Evolutionary conservation across 345 rosid genomes (phyloP).

Genomic region (Eucalyptus marginata): DNA sequence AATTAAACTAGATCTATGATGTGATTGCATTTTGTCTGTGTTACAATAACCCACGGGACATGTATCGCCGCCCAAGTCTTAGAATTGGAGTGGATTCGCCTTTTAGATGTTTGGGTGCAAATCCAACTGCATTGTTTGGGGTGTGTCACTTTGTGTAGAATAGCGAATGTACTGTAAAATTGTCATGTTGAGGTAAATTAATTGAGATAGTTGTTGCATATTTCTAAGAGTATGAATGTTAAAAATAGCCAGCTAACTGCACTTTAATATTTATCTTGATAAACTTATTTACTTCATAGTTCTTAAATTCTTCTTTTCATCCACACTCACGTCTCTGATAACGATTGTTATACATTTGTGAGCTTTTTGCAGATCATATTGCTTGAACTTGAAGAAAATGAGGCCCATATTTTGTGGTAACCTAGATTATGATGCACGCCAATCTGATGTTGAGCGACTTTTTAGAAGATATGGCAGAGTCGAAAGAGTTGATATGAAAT

Average conservation of each 20-base stretch:
- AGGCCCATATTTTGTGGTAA: constrained; percentile 91
- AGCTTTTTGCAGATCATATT: background rate
- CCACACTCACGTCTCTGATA: background rate
- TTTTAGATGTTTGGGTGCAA: background rate
- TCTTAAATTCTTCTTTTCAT: background rate
- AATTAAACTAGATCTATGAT: background rate
- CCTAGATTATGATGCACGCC: constrained; percentile 87
- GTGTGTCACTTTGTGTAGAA: background rate
- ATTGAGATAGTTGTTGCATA: background rate
- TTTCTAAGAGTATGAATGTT: background rate
- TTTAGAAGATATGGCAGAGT: constrained; percentile 80
- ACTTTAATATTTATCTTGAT: background rate
- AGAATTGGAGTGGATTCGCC: background rate
- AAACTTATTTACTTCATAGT: background rate
- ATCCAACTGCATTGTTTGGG: background rate
- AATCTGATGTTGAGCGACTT: constrained; percentile 78
- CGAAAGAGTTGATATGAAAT: constrained; percentile 90
- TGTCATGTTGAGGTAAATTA: background rate
- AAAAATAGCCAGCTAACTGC: background rate
- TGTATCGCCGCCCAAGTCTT: background rate
- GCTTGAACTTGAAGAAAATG: constrained; percentile 18
- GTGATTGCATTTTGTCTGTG: background rate
- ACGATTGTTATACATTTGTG: background rate
- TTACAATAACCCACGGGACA: background rate
- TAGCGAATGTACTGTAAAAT: background rate